phyloP scores from a whole-genome alignment of 1,284 basidiomycete genomes.

The Puccinia sorghi region DNA sequence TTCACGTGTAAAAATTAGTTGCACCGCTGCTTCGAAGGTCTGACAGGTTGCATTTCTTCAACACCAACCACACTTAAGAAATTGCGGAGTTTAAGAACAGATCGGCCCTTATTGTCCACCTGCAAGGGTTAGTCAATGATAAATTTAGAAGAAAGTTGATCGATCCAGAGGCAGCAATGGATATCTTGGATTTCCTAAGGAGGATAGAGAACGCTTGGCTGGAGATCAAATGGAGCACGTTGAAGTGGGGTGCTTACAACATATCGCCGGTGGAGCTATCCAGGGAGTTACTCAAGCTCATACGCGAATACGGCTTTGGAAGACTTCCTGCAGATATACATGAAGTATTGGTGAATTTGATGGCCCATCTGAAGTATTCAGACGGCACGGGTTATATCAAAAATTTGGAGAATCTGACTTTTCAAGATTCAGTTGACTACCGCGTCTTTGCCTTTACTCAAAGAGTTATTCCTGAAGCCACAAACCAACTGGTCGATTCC shows the following conservation, averaged over 20 bases:
- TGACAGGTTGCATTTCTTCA: not conserved
- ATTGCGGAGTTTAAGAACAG: constrained; percentile 11
- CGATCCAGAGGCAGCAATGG: constrained; percentile 4
- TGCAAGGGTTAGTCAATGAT: not conserved
- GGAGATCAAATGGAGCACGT: constrained; percentile 5
- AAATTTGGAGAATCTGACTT: not conserved
- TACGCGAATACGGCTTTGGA: constrained; percentile 27
- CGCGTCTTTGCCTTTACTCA: constrained; percentile 13
- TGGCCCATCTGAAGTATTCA: constrained; percentile 1
- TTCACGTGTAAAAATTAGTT: not conserved
- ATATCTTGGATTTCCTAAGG: not conserved
- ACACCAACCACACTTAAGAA: constrained; percentile 3
- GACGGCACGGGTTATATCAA: not conserved
- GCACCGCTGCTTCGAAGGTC: not conserved
- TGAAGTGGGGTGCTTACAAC: not conserved
- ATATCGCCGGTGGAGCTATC: constrained; percentile 1
- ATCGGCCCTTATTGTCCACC: not conserved
- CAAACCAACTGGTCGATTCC: not conserved
- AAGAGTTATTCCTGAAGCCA: constrained; percentile 4
- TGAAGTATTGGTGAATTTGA: constrained; percentile 15
- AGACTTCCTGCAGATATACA: constrained; percentile 28
- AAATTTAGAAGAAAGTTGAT: not conserved
- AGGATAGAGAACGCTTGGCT: constrained; percentile 16
- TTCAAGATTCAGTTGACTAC: constrained; percentile 25
- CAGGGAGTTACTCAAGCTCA: constrained; percentile 8